These are phyloP conservation scores for Saitozyma podzolica DNA, from an alignment of 768 basidiomycete genomes.

Conservation along the genomic window DNA sequence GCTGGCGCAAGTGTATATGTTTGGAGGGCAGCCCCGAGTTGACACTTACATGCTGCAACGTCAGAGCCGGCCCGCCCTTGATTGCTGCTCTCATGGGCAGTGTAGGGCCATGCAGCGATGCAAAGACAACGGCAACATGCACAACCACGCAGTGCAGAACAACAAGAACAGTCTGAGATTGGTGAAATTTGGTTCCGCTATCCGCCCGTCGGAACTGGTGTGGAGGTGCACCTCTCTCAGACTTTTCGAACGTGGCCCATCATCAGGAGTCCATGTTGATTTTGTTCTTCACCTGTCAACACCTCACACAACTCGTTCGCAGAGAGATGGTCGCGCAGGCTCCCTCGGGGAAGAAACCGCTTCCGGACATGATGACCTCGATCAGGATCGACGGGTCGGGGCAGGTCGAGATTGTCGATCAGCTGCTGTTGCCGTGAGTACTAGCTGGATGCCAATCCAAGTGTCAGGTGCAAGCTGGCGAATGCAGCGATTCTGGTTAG, in stretches of 20 bases:
- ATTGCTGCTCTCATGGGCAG: background rate
- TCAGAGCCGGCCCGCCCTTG: background rate
- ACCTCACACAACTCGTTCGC: background rate
- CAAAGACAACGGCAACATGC: too few species aligned
- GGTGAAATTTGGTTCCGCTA: too few species aligned
- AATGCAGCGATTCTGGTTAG: too few species aligned
- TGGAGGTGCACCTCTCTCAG: too few species aligned
- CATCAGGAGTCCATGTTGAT: too few species aligned
- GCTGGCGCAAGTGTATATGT: background rate
- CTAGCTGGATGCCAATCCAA: background rate
- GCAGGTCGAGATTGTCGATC: constrained; percentile 82
- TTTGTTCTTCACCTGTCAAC: too few species aligned
- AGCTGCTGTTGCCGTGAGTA: constrained; percentile 71
- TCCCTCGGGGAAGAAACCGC: constrained; percentile 42
- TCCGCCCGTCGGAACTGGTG: too few species aligned
- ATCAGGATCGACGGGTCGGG: constrained; percentile 54
- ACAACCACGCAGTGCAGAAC: too few species aligned
- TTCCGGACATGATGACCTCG: constrained; percentile 54
- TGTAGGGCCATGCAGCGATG: too few species aligned
- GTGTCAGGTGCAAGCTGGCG: too few species aligned
- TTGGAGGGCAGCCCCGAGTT: background rate
- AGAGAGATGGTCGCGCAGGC: constrained; percentile 42
- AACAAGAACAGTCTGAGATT: too few species aligned
- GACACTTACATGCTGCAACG: background rate
- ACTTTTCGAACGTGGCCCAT: too few species aligned